Percentiles rank a stretch among this genome's conserved stretches.
phyloP scores from a whole-genome alignment of 257 asterid species.

The Euphrasia confusa region DNA sequence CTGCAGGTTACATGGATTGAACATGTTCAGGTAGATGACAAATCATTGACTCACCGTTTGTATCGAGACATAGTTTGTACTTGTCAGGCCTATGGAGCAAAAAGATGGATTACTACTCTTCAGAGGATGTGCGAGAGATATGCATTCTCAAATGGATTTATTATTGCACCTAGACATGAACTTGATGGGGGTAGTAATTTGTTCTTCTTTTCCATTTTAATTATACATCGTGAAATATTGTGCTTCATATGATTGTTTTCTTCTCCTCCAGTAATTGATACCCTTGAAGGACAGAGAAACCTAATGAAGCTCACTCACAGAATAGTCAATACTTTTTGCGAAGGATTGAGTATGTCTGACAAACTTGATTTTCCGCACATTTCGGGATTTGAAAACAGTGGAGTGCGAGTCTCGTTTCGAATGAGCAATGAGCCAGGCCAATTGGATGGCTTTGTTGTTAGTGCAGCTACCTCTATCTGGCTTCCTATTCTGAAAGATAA shows the following conservation, averaged over 20 bases:
- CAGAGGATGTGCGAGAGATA: slow-evolving; percentile 60
- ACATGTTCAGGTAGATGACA: slow-evolving; percentile 75
- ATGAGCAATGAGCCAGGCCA: slow-evolving; percentile 32
- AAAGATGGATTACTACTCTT: slow-evolving; percentile 54
- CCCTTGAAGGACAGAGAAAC: slow-evolving; percentile 40
- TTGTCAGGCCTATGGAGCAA: slow-evolving; percentile 69
- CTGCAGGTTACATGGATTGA: slow-evolving; percentile 77
- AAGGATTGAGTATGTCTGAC: slow-evolving; percentile 41
- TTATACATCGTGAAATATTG: not conserved
- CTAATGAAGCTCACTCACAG: slow-evolving; percentile 55
- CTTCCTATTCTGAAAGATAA: slow-evolving; percentile 31
- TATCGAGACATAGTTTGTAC: slow-evolving; percentile 48
- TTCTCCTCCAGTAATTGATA: slow-evolving; percentile 33
- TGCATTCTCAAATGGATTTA: slow-evolving; percentile 38
- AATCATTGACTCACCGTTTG: slow-evolving; percentile 41
- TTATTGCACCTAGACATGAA: slow-evolving; percentile 27
- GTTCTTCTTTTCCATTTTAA: not conserved
- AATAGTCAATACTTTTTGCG: slow-evolving; percentile 55
- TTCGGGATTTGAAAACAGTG: slow-evolving; percentile 31
- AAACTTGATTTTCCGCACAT: slow-evolving; percentile 36
- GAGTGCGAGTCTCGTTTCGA: slow-evolving; percentile 43
- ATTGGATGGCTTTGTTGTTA: slow-evolving; percentile 40
- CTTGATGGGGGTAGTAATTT: slow-evolving; percentile 48
- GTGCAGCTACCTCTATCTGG: slow-evolving; percentile 55
- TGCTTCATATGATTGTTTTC: not conserved